phyloP scores from a whole-genome alignment of 805 yeast species.

The Hanseniaspora osmophila region DNA sequence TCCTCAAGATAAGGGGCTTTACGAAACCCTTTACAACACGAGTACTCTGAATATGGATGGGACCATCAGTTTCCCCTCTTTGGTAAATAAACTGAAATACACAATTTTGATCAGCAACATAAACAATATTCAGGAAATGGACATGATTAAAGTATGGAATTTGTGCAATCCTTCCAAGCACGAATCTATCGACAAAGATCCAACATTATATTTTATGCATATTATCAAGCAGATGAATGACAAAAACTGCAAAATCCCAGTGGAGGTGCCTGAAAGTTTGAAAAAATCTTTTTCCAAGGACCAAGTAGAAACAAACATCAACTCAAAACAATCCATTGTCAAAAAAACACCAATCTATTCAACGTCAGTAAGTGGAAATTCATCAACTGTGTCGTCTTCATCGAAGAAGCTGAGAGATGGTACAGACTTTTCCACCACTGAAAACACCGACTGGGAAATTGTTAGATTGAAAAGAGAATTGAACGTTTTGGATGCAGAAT shows the following conservation, averaged over 20 bases:
- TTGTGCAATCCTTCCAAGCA: conserved; percentile 81
- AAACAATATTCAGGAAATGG: conserved; percentile 64
- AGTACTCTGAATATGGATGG: conserved; percentile 60
- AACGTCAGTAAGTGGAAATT: conserved; percentile 5
- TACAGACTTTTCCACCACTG: conserved; percentile 54
- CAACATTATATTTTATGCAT: conserved; percentile 76
- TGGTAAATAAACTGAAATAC: conserved; percentile 44
- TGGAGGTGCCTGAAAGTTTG: conserved; percentile 86
- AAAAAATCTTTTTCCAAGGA: conserved; percentile 86
- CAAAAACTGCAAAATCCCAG: conserved; percentile 71
- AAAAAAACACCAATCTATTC: conserved; percentile 13
- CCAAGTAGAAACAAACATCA: conserved; percentile 55
- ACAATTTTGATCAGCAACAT: conserved; percentile 31
- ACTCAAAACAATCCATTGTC: conserved; percentile 38
- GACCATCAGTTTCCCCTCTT: conserved; percentile 57
- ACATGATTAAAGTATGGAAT: conserved; percentile 85
- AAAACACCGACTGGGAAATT: conserved; percentile 55
- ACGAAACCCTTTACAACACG: conserved; percentile 57
- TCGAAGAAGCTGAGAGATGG: conserved; percentile 29
- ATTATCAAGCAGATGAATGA: conserved; percentile 77
- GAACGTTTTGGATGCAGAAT: conserved; percentile 54
- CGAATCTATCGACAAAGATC: conserved; percentile 86
- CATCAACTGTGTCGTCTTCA: conserved; percentile 17
- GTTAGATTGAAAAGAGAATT: conserved; percentile 70
- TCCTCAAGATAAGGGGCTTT: conserved; percentile 67